Conservation (phyloP, 2,329 filamentous ascomycete species). For the Cladosporium halotolerans region DNA sequence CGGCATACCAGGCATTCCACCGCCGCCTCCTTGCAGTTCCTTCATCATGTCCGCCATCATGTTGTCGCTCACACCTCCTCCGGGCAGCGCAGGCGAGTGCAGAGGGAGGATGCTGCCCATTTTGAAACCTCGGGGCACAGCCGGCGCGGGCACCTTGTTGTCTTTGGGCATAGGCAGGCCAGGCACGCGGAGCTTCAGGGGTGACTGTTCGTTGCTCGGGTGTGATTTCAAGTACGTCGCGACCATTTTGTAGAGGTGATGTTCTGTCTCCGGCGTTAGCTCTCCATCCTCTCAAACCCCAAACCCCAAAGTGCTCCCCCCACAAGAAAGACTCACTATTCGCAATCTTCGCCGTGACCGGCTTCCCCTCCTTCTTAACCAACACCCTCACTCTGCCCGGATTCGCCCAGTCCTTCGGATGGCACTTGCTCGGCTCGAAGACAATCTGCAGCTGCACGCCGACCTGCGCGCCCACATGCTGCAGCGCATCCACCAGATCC, state of each 20-base stretch:
- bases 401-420: constrained; percentile 97
- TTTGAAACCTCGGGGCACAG: constrained; percentile 78
- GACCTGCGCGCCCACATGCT: constrained; percentile 44
- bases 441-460: constrained; percentile 54
- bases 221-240: constrained; percentile 68
- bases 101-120: constrained; percentile 77
- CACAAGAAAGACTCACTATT: constrained; percentile 50
- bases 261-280: constrained; percentile 50
- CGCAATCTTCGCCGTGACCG: constrained; percentile 48
- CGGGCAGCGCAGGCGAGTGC: constrained; percentile 81
- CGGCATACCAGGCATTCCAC: constrained; percentile 26
- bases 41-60: constrained; percentile 95
- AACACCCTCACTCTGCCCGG: constrained; percentile 80
- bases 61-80: constrained; percentile 90
- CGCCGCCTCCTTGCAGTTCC: constrained; percentile 56
- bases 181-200: constrained; percentile 65
- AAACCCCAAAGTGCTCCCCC: background rate
- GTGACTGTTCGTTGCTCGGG: constrained; percentile 67
- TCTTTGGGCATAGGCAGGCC: constrained; percentile 65
- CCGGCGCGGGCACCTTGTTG: constrained; percentile 50
- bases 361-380: constrained; percentile 56
- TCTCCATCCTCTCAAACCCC: background rate
- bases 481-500: constrained; percentile 83
- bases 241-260: constrained; percentile 79
- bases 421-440: constrained; percentile 84